Evolutionary conservation across 306 rosid species (phyloP), one percentile per base, ranked within the genome.

Genomic region (Lablab purpureus): DNA sequence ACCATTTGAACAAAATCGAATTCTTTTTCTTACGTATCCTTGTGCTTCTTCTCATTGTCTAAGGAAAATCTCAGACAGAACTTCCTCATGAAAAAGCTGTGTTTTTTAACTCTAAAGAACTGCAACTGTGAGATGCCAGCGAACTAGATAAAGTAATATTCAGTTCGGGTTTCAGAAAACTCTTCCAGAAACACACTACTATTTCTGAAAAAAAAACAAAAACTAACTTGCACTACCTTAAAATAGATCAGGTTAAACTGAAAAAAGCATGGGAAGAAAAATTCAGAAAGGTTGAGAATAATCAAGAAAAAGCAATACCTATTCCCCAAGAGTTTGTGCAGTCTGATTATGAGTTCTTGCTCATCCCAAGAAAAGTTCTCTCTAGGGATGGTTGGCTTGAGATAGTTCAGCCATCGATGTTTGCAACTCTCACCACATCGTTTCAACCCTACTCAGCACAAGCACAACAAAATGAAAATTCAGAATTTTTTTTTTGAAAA

Each of bases 391-490:
- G 77, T 59, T 13, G 84, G 87, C 54, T 81, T 80, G 0, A 84
- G 79, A 70, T 84, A 84, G 40, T 84, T 80, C 41, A 84, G 64
- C 87, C 87, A 84, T 28, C 84, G 43, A 10, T 80, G 87, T 40
- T 77, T 69, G 75, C 87, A 84, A 67, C 84, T 70, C 64, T 84
- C 72, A 10, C 87, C 87, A 75, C 84, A 84, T 51, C 87, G 71
- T 17, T 80, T 75, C 76, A 84, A 45, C 5, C 84, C 81, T 84
- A 70, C 0, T 6, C 2, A 14, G 0, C 30, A 6, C 9, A 28
- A 27, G 7, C 8, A 6, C 28, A 27, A 60, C 0, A 14, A 6
- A 15, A 2, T 14, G 0, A 60, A 6, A 27, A 27, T 5, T 5
- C 0, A 59, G 32, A 12, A 55, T n/a, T n/a, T 32, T 32, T 6